Base-by-base conservation (phyloP, 1,284 basidiomycete genomes). In the Moesziomyces sp. region DNA sequence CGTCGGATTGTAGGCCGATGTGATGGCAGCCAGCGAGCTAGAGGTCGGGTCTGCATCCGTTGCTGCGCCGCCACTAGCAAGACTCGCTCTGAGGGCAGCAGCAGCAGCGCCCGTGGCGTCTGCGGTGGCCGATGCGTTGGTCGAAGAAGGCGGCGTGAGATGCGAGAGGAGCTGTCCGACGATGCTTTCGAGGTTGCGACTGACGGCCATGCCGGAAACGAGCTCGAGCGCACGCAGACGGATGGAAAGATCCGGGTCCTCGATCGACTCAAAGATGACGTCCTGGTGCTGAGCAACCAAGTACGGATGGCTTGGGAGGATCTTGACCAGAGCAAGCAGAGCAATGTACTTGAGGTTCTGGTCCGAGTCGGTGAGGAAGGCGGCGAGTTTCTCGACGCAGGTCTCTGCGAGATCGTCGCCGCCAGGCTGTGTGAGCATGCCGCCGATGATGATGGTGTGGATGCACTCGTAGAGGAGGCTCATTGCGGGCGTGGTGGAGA, bases 391-490 rank as follows among this genome's bases (percentile, higher is more conserved):
- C 42, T 93, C 93, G 47, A 97, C 92, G 79, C 96, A 99, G 7
- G 90, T 90, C 66, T 89, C 87, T 1, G 97, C 97, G 43, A 99
- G 87, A 3, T 90, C 87, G 77, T 93, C 89, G 11, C 79, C 74
- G 13, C 67, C 76, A 2, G 69, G 58, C 18, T 79, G 74, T 7
- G 53, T 49, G 6, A 99, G 88, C 94, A 99, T 98, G 5, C 93
- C 94, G 11, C 97, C 96, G 14, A 93, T 94, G 78, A 99, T 98
- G 80, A 94, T 96, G 2, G 97, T 98, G 79, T 95, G 92, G 1
- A 99, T 96, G 84, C 96, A 99, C 86, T 99, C 97, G 85, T 99
- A 99, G 9, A 99, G 86, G 23, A 99, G 87, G 19, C 93, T 97
- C 62, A 99, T 97, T 0, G 97, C 97, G 1, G 93, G 91, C 0